Percentiles rank a stretch among this genome's conserved stretches.
Conservation (phyloP, 2,329 filamentous ascomycete species). For the Mollisiaceae sp. region DNA sequence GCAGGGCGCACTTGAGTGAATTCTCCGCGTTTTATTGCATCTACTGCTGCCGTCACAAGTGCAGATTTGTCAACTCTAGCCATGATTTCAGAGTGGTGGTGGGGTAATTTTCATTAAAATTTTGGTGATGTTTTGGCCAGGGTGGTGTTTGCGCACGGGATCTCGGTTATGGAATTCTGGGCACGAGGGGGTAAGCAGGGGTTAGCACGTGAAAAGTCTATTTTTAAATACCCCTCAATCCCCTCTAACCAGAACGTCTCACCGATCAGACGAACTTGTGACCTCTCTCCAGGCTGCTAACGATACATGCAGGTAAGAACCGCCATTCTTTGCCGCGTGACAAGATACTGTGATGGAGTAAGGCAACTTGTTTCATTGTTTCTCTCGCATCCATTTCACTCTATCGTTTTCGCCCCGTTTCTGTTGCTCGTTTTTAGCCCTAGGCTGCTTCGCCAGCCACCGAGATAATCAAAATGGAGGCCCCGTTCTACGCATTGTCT, state of each 20-base stretch:
- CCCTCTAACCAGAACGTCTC: constrained; percentile 15
- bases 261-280: constrained; percentile 6
- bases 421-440: neutral
- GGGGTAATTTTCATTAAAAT: no score
- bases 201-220: constrained; percentile 3
- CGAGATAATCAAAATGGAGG: constrained; percentile 12
- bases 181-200: no score
- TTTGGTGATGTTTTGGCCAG: no score
- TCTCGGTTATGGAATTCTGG: no score
- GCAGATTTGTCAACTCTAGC: no score
- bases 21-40: no score
- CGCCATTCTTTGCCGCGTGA: neutral
- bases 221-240: constrained; percentile 1
- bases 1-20: no score
- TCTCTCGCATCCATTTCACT: neutral
- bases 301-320: neutral
- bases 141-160: no score
- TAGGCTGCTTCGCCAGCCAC: neutral
- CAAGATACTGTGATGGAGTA: neutral
- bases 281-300: neutral
- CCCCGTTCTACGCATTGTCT: constrained; percentile 24
- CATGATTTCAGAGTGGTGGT: no score
- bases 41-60: no score
- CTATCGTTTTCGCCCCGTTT: neutral
- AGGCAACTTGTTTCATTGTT: neutral